Base-by-base conservation (phyloP, 805 yeast genomes). In the Saturnispora dispora region DNA sequence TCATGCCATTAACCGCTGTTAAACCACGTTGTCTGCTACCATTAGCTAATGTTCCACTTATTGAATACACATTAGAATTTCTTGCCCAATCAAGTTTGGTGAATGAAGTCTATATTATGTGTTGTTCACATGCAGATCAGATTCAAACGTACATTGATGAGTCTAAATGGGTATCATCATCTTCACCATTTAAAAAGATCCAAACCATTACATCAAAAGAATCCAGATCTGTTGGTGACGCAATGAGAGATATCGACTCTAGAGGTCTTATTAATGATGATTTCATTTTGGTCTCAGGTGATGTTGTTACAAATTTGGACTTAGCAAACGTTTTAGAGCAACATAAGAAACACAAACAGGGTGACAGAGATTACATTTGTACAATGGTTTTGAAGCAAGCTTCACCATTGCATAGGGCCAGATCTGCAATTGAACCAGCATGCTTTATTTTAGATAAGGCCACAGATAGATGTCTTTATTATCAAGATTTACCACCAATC, bases 21-120 rank as follows among this genome's bases (percentile, higher is more conserved):
- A 80, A 74, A 56, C 99, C 99, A 39, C 77, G 99, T 65, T 93
- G 99, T 70, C 73, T 93, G 41, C 72, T 93, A 55, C 97, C 97
- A 3, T 70, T 93, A 52, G 96, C 96, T 28, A 91, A 90, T 63
- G 88, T 88, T 18, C 99, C 99, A 9, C 75, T 93, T 62, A 80
- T 93, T 55, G 98, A 93, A 65, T 93, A 93, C 66, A 93, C 99
- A 3, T 71, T 93, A 49, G 98, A 93, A 69, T 93, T 93, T 63
- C 74, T 93, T 45, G 96, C 97, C 10, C 84, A 81, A 57, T 88
- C 96, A 3, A 56, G 55, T 35, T 88, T 88, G 30, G 96, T 89
- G 33, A 80, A 81, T 56, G 97, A 93, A 62, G 97, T 93, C 4
- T 88, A 80, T 63, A 71, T 93, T 55, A 83, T 90, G 77, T 90